phyloP scores from a whole-genome alignment of 139 green algal genomes.

The Coelastrella sp. region DNA sequence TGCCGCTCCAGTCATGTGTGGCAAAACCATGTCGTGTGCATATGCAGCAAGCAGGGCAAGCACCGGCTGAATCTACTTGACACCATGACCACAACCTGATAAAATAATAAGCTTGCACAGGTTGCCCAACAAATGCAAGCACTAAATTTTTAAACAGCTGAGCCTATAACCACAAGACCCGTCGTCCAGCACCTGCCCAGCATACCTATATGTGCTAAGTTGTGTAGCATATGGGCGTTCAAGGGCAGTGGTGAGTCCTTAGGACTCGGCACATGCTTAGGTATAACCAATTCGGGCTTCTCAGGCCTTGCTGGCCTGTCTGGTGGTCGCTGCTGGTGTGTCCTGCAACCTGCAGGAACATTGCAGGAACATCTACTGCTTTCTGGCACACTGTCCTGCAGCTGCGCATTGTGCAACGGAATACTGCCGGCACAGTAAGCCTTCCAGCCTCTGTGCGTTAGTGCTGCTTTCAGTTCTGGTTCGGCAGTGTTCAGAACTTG shows the following conservation, averaged over 20 bases:
- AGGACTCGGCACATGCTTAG: constrained; percentile 58
- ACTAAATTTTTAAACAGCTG: too few relatives aligned
- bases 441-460: constrained; percentile 71
- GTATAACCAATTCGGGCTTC: constrained; percentile 66
- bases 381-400: not conserved
- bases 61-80: too few relatives aligned
- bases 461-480: constrained; percentile 68
- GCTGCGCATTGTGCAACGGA: constrained; percentile 46
- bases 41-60: too few relatives aligned
- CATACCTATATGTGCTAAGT: constrained; percentile 70
- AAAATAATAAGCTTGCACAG: too few relatives aligned
- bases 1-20: too few relatives aligned
- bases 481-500: constrained; percentile 52
- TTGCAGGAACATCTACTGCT: too few relatives aligned
- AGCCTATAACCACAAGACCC: too few relatives aligned
- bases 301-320: constrained; percentile 61
- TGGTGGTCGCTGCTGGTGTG: constrained; percentile 34
- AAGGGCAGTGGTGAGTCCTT: constrained; percentile 56
- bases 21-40: too few relatives aligned
- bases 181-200: too few relatives aligned
- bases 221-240: constrained; percentile 79
- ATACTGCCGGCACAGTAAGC: constrained; percentile 61
- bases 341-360: too few relatives aligned
- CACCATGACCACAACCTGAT: too few relatives aligned
- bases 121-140: too few relatives aligned